Conservation (phyloP, 176 grass and related monocot species). For the Carex kokanica region DNA sequence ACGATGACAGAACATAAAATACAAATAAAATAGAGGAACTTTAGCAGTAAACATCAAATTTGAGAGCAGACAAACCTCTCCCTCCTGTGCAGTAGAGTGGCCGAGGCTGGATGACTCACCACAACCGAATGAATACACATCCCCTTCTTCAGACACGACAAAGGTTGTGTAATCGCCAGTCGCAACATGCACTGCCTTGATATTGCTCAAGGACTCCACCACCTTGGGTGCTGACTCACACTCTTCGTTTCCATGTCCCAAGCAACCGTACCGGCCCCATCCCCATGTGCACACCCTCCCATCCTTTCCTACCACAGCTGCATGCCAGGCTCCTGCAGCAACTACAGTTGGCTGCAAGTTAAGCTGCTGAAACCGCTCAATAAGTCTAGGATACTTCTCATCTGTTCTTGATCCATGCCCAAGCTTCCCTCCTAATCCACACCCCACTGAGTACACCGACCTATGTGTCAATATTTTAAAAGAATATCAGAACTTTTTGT, state of each 20-base stretch:
- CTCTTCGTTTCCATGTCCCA: conserved; percentile 93
- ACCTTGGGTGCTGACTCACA: conserved; percentile 82
- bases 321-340: conserved; percentile 91
- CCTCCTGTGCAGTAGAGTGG: conserved; percentile 57
- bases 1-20: neutral
- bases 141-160: conserved; percentile 66
- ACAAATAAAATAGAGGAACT: neutral
- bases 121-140: conserved; percentile 86
- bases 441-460: conserved; percentile 93
- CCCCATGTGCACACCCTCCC: conserved; percentile 89
- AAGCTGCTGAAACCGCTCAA: conserved; percentile 63
- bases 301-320: conserved; percentile 81
- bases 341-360: conserved; percentile 79
- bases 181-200: conserved; percentile 76
- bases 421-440: conserved; percentile 88
- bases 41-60: neutral
- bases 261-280: conserved; percentile 92
- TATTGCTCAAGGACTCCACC: conserved; percentile 54
- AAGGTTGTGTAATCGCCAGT: conserved; percentile 92
- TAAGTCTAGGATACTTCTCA: conserved; percentile 84
- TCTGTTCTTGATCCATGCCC: conserved; percentile 75
- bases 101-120: conserved; percentile 90
- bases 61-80: conserved; percentile 23
- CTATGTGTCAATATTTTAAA: conserved; percentile 27
- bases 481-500: neutral